Conservation (phyloP, 805 yeast genomes). For the Candida nemodendra region DNA sequence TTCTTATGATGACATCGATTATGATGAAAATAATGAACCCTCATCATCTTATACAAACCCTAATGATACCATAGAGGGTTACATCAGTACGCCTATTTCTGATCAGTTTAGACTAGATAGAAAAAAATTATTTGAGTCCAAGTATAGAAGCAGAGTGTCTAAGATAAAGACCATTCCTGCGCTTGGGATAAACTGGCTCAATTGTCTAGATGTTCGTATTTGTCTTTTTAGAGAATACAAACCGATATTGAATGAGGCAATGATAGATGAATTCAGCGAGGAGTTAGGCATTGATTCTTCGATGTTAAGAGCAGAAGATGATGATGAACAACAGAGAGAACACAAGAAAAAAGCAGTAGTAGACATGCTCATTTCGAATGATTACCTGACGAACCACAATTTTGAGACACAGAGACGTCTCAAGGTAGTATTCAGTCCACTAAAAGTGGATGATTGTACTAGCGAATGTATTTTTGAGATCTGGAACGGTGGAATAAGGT, state of each 20-base stretch:
- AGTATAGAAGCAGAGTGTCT: constrained; percentile 32
- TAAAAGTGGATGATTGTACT: constrained; percentile 18
- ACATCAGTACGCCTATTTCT: constrained; percentile 21
- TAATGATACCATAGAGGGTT: background rate
- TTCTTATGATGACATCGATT: constrained; percentile 21
- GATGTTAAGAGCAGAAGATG: constrained; percentile 10
- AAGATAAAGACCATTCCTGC: constrained; percentile 45
- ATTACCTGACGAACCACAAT: constrained; percentile 31
- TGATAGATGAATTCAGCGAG: constrained; percentile 34
- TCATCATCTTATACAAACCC: constrained; percentile 4
- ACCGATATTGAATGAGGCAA: constrained; percentile 36
- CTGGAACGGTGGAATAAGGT: constrained; percentile 39
- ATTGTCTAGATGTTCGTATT: constrained; percentile 48
- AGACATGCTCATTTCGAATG: constrained; percentile 27
- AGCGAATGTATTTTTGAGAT: constrained; percentile 29
- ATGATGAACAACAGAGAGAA: constrained; percentile 12
- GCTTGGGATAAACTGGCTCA: constrained; percentile 56
- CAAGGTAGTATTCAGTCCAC: constrained; percentile 31
- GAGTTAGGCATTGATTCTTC: constrained; percentile 33
- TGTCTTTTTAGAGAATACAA: constrained; percentile 42
- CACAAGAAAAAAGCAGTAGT: constrained; percentile 18
- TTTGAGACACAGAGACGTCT: constrained; percentile 31
- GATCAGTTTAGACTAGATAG: constrained; percentile 26
- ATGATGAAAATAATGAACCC: constrained; percentile 1
- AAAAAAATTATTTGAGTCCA: constrained; percentile 30